Conservation (phyloP, 495 filamentous ascomycete species). For the Filosporella fistucella region DNA sequence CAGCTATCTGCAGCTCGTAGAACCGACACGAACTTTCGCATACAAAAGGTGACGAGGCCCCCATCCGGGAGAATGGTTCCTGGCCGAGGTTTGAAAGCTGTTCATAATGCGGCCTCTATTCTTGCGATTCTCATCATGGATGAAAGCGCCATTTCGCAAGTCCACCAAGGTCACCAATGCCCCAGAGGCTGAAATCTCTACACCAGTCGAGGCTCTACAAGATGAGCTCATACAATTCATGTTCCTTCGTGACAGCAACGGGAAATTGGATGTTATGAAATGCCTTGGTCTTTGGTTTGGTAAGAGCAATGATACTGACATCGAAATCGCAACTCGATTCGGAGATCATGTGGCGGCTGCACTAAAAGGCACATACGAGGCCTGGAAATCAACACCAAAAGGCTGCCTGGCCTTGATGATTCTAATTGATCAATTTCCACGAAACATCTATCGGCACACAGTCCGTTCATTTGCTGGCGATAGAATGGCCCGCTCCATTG, state of each 20-base stretch:
- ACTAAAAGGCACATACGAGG: background rate
- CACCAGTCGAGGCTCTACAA: background rate
- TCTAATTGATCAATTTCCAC: constrained; percentile 8
- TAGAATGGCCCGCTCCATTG: background rate
- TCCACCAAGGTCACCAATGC: no score
- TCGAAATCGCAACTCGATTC: constrained; percentile 3
- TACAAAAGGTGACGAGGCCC: no score
- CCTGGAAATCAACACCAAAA: background rate
- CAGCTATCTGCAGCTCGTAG: no score
- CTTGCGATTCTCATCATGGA: no score
- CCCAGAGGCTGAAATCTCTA: no score
- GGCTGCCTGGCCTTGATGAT: constrained; percentile 5
- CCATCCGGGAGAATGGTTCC: no score
- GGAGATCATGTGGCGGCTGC: constrained; percentile 1
- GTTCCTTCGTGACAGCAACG: background rate
- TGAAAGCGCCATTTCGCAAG: no score
- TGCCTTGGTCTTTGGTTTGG: constrained; percentile 6
- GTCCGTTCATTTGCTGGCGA: background rate
- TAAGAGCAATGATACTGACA: constrained; percentile 1
- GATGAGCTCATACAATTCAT: constrained; percentile 8
- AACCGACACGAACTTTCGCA: no score
- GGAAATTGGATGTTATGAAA: constrained; percentile 2
- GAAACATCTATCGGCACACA: constrained; percentile 4
- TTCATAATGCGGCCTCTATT: no score
- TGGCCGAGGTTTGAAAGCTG: no score